phyloP scores from a whole-genome alignment of 1,284 basidiomycete genomes.

The Vanrija sp. region DNA sequence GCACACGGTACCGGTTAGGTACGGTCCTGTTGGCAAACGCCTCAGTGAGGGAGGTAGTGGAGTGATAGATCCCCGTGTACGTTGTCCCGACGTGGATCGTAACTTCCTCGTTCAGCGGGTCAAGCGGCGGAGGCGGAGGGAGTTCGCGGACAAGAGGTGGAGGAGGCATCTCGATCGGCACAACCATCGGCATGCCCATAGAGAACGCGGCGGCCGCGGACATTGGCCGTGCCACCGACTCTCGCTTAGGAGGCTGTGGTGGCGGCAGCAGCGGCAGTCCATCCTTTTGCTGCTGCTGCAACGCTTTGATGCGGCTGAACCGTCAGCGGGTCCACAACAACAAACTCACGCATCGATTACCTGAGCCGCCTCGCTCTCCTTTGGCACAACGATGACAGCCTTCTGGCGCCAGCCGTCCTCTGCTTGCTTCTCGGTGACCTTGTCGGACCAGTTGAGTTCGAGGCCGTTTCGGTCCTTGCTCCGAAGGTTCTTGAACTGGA shows the following conservation, averaged over 20 bases:
- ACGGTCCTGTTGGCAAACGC: conserved; percentile 21
- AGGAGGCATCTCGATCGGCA: no score
- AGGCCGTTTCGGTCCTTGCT: conserved; percentile 20
- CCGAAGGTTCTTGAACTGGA: conserved; percentile 28
- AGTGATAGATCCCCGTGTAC: conserved; percentile 16
- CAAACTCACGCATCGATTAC: conserved; percentile 29
- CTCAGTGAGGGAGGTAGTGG: conserved; percentile 18
- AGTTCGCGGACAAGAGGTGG: neutral
- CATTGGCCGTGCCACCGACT: neutral
- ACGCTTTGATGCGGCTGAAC: conserved; percentile 7
- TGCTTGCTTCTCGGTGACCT: conserved; percentile 21
- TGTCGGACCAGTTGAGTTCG: conserved; percentile 35
- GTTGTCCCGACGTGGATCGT: conserved; percentile 2
- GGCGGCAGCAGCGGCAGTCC: no score
- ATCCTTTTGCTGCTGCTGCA: neutral
- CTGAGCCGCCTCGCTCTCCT: conserved; percentile 17
- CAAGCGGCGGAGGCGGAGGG: neutral
- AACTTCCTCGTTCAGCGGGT: neutral
- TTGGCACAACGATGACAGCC: conserved; percentile 3
- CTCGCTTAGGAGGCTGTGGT: no score
- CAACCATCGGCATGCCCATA: no score
- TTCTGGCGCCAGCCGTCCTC: conserved; percentile 21
- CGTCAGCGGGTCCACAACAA: neutral
- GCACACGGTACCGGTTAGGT: conserved; percentile 32
- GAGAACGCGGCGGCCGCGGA: neutral